Conservation (phyloP, 306 rosid species). For the Inga laurina region DNA sequence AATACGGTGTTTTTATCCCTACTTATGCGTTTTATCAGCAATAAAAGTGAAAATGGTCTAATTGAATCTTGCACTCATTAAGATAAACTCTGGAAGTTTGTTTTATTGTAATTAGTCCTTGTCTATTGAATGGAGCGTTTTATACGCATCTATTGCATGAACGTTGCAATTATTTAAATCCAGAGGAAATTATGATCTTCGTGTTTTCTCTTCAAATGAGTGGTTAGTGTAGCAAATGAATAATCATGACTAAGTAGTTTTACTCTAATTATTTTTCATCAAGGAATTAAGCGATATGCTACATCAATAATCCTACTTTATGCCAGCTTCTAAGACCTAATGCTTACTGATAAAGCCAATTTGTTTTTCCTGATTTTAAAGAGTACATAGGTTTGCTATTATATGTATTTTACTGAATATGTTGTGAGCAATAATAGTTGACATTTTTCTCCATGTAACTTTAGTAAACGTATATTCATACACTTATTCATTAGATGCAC, state of each 20-base stretch:
- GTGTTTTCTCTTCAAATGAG: neutral
- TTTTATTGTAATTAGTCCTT: neutral
- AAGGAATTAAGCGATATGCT: no score
- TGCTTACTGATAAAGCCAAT: conserved; percentile 16
- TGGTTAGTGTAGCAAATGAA: conserved; percentile 12
- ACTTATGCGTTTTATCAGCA: neutral
- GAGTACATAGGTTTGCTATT: conserved; percentile 14
- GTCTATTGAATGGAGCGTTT: neutral
- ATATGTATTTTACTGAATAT: conserved; percentile 27
- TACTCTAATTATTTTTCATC: neutral
- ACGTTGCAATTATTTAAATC: neutral
- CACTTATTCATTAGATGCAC: neutral
- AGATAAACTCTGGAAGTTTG: neutral
- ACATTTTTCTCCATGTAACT: conserved; percentile 18
- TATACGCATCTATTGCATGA: neutral
- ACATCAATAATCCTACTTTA: neutral
- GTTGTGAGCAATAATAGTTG: neutral
- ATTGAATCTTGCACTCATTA: neutral
- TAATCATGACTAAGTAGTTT: neutral
- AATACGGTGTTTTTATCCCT: neutral
- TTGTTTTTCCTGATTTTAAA: conserved; percentile 7
- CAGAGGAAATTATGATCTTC: neutral
- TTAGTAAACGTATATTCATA: conserved; percentile 11
- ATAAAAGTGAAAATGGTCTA: neutral
- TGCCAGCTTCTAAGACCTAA: conserved; percentile 8